These are phyloP conservation scores for Cerioporus squamosus DNA, from an alignment of 1,284 basidiomycete genomes.

Conservation along the genomic window DNA sequence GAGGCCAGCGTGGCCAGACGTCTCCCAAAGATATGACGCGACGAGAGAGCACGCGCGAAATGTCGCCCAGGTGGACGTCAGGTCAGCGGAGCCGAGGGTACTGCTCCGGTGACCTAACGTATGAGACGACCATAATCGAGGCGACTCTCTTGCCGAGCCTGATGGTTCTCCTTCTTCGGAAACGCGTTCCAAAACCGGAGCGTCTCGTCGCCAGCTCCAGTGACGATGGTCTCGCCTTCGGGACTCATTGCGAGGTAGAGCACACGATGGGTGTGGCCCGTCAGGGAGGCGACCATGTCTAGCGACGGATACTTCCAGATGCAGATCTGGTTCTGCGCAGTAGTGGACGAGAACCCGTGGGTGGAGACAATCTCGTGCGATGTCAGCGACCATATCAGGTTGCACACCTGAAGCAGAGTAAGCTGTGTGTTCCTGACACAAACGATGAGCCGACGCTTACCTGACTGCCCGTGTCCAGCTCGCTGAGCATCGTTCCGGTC, in stretches of 20 bases:
- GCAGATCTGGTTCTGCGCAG: constrained; percentile 96
- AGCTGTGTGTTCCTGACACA: neutral
- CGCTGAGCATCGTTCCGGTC: constrained; percentile 83
- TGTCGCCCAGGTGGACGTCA: neutral
- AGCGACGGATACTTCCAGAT: constrained; percentile 97
- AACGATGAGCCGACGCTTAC: constrained; percentile 47
- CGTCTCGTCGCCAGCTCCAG: constrained; percentile 97
- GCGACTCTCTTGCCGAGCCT: constrained; percentile 49
- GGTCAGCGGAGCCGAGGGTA: constrained; percentile 11
- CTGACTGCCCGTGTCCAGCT: constrained; percentile 93
- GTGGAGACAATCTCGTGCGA: constrained; percentile 98
- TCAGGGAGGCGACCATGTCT: constrained; percentile 92
- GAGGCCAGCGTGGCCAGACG: too few relatives aligned
- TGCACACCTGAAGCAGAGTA: constrained; percentile 77
- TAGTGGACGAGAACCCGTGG: constrained; percentile 94
- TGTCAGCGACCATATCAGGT: constrained; percentile 94
- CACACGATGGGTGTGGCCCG: constrained; percentile 94
- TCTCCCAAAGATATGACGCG: too few relatives aligned
- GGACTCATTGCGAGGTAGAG: constrained; percentile 97
- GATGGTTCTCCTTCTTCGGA: constrained; percentile 64
- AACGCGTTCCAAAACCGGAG: constrained; percentile 96
- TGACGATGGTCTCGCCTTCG: constrained; percentile 97
- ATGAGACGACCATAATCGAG: constrained; percentile 70
- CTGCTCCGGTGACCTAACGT: constrained; percentile 40
- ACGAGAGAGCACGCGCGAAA: neutral